Base-by-base conservation (phyloP, 2,329 filamentous ascomycete species). In the Aureobasidium pullulans region DNA sequence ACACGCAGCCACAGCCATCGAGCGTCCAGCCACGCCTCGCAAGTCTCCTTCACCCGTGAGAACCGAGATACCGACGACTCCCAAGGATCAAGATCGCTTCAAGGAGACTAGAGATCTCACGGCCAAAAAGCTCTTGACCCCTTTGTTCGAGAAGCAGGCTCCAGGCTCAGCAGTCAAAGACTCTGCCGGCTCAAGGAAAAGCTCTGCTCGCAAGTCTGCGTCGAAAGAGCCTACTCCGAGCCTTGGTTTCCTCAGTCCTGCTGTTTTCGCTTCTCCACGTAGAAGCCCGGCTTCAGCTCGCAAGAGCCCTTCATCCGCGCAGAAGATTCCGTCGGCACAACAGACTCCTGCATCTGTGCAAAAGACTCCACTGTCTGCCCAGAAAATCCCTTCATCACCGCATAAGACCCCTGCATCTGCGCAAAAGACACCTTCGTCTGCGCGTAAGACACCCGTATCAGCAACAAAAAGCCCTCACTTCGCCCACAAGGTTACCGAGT, bases 81-180 rank as follows among this genome's bases (percentile, higher is more conserved):
- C 86, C 13, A 81, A 75, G 56, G 73, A 75, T 10, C 80, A 82
- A 62, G 76, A 75, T 4, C 78, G 80, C 6, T 85, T 85, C 68
- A 82, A 77, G 62, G 75, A 83, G 66, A 72, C 79, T 10, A 75
- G 76, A 56, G 75, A 81, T 47, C 46, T 67, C 9, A 66, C 69
- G 2, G 67, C 69, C 6, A 70, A 65, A 63, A 69, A 70, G 62
- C 64, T 69, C 1, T 57, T 72, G 8, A 71, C 70, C 11, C 71
- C 71, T 8, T 47, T 72, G 3, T 65, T 72, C 32, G 66, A 71
- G 64, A 68, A 69, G 54, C 67, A 69, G 58, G 63, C 61, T 13
- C 50, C 61, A 39, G 62, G 43, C 13, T 67, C 69, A 6, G 64
- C 63, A 28, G 68, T 68, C 37, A 70, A 68, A 59, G 60, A 62